A percentile compares a stretch with the other conserved stretches of the same genome.
These are phyloP conservation scores for Parathielavia appendiculata DNA, from an alignment of 495 filamentous ascomycete genomes.

Conservation along the genomic window DNA sequence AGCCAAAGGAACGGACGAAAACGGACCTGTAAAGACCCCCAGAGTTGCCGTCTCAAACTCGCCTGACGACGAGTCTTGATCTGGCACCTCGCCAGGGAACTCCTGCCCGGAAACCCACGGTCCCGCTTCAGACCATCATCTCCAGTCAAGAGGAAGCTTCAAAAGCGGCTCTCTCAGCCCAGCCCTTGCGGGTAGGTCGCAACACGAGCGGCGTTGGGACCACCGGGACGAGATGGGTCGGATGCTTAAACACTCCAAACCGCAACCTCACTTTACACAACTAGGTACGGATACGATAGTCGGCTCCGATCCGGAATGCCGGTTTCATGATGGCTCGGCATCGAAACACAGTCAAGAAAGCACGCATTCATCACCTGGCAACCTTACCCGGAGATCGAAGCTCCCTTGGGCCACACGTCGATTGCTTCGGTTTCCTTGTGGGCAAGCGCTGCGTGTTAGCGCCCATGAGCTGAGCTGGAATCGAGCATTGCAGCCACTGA, in stretches of 20 bases:
- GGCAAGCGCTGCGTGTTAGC: constrained; percentile 14
- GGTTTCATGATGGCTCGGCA: constrained; percentile 13
- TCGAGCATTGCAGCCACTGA: constrained; percentile 12
- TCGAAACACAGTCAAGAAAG: neutral
- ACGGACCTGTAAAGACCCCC: neutral
- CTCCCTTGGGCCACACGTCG: neutral
- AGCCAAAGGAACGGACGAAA: neutral
- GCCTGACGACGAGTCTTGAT: neutral
- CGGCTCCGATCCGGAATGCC: neutral
- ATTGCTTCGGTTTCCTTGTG: neutral
- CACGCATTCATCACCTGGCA: neutral
- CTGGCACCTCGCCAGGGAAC: neutral
- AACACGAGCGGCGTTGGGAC: neutral
- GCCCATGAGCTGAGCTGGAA: neutral
- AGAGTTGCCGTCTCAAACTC: neutral
- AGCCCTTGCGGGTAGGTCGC: constrained; percentile 4
- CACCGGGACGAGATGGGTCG: neutral
- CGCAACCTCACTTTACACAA: too few relatives aligned
- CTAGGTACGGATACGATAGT: too few relatives aligned
- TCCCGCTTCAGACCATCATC: constrained; percentile 2
- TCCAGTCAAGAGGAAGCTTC: constrained; percentile 6
- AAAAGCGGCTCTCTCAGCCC: neutral
- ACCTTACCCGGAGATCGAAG: neutral
- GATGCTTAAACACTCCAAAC: neutral
- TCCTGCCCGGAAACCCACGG: neutral